phyloP scores from a whole-genome alignment of 805 yeast species.

The Yarrowia yakushimensis region DNA sequence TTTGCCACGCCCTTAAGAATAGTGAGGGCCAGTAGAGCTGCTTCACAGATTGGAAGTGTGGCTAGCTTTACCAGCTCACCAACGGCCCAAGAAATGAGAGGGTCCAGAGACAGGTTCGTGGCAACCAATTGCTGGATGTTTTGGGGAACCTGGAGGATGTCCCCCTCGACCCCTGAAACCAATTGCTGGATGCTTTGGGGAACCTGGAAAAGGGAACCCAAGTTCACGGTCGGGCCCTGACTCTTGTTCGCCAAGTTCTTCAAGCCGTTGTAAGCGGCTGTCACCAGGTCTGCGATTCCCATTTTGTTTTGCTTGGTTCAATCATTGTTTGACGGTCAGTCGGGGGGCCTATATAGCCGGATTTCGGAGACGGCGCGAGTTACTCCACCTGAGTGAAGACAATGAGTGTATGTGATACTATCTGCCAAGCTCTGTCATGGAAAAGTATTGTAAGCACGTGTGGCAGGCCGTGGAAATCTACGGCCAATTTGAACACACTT shows the following conservation, averaged over 20 bases:
- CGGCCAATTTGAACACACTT: not conserved
- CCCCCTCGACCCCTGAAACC: too few species aligned
- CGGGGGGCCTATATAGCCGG: not conserved
- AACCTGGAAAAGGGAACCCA: too few species aligned
- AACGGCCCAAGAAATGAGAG: constrained; percentile 11
- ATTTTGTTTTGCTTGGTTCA: not conserved
- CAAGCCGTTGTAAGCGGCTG: constrained; percentile 8
- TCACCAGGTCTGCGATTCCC: not conserved
- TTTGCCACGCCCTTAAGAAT: not conserved
- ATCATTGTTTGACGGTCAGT: not conserved
- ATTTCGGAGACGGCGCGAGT: not conserved
- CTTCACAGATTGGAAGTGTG: constrained; percentile 1
- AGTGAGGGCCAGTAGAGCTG: constrained; percentile 5
- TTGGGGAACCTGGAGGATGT: not conserved
- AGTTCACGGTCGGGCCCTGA: too few species aligned
- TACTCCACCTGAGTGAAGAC: not conserved
- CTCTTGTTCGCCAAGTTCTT: not conserved
- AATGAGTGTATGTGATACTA: not conserved
- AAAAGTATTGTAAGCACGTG: not conserved
- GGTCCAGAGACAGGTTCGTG: not conserved
- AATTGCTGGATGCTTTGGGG: too few species aligned
- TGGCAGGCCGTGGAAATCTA: not conserved
- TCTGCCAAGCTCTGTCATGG: not conserved
- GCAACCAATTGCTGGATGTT: not conserved
- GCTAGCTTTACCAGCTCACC: constrained; percentile 4